Evolutionary conservation across 2,329 filamentous ascomycete species (phyloP).

Genomic region (Neoarthrinium moseri): DNA sequence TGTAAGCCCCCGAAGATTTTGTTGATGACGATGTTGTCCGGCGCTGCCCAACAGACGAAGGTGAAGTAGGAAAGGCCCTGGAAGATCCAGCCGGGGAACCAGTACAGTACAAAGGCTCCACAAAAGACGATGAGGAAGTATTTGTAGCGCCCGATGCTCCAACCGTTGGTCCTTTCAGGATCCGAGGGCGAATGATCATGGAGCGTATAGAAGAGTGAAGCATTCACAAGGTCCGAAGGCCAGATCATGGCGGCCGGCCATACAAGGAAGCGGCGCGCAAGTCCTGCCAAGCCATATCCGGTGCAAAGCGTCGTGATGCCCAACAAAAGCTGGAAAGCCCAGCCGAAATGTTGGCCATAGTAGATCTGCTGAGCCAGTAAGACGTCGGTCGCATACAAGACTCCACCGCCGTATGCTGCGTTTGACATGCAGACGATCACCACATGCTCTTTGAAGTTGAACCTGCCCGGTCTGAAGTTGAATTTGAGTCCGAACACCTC

Average conservation of each 20-base stretch:
- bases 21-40: constrained; percentile 57
- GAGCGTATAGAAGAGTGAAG: constrained; percentile 61
- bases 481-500: constrained; percentile 32
- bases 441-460: constrained; percentile 37
- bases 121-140: constrained; percentile 54
- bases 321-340: constrained; percentile 59
- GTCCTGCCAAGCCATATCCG: constrained; percentile 62
- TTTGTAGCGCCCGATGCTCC: constrained; percentile 57
- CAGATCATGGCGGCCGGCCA: constrained; percentile 65
- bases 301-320: constrained; percentile 62
- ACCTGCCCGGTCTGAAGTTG: constrained; percentile 38
- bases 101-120: constrained; percentile 57
- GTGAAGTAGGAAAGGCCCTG: constrained; percentile 61
- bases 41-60: constrained; percentile 60
- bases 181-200: constrained; percentile 59
- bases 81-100: constrained; percentile 63
- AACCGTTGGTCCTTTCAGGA: constrained; percentile 52
- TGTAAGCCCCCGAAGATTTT: constrained; percentile 47
- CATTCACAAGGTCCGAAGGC: constrained; percentile 59
- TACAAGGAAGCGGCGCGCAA: constrained; percentile 58
- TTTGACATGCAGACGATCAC: constrained; percentile 61
- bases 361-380: constrained; percentile 53
- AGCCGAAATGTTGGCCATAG: constrained; percentile 56
- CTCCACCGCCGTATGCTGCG: constrained; percentile 57
- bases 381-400: constrained; percentile 54